Conservation (phyloP, 2,329 filamentous ascomycete species). For the Hortaea werneckii region DNA sequence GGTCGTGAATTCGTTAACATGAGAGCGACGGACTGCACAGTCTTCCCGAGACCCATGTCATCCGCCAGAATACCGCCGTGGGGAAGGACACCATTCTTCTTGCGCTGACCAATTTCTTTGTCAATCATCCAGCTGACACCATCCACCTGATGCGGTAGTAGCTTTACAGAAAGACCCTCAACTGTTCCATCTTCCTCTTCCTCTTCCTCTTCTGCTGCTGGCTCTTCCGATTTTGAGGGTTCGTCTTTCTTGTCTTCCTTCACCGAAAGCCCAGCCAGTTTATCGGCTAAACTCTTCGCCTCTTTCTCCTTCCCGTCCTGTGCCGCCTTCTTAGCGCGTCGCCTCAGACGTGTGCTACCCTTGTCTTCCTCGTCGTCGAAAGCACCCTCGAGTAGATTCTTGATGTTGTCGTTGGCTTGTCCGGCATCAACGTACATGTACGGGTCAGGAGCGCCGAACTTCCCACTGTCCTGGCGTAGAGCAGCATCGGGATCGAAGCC, state of each 20-base stretch:
- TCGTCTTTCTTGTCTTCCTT: constrained; percentile 33
- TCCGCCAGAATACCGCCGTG: constrained; percentile 93
- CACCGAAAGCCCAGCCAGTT: constrained; percentile 34
- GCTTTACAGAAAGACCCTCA: constrained; percentile 73
- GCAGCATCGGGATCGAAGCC: constrained; percentile 39
- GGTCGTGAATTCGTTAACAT: constrained; percentile 71
- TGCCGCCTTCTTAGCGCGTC: constrained; percentile 34
- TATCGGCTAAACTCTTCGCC: constrained; percentile 32
- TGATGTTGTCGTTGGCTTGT: constrained; percentile 66
- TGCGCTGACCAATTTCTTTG: constrained; percentile 77
- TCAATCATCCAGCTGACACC: constrained; percentile 93
- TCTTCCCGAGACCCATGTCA: constrained; percentile 96
- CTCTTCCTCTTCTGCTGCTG: constrained; percentile 33
- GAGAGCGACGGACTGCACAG: constrained; percentile 81
- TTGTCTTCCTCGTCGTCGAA: constrained; percentile 63
- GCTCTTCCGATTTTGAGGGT: constrained; percentile 33
- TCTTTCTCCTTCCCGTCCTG: constrained; percentile 25
- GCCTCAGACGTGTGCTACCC: constrained; percentile 33
- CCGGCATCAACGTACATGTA: constrained; percentile 57
- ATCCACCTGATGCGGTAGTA: constrained; percentile 88
- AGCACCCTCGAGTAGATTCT: constrained; percentile 70
- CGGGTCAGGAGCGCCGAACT: constrained; percentile 45
- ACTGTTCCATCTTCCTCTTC: constrained; percentile 53
- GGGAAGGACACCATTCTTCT: constrained; percentile 66
- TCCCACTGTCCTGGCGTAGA: constrained; percentile 34